Percentiles rank a stretch among this genome's conserved stretches.
These are phyloP conservation scores for Thraustotheca clavata DNA, from an alignment of 352 stramenopile genomes.

Conservation along the genomic window DNA sequence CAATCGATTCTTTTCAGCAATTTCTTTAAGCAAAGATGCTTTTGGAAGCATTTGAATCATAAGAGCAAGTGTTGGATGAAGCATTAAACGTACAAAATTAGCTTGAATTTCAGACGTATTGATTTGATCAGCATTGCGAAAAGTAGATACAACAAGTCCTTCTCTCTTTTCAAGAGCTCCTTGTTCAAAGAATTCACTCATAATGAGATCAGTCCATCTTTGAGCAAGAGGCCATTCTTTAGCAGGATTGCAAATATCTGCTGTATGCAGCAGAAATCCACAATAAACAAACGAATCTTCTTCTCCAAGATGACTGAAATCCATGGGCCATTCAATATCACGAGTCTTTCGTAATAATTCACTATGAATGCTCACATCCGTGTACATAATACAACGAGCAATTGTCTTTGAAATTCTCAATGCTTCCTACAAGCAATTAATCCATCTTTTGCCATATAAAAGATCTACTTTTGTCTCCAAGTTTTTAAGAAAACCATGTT, in stretches of 20 bases:
- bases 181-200: constrained; percentile 32
- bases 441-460: not conserved
- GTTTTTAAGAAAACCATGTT: constrained; percentile 2
- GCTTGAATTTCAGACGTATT: constrained; percentile 20
- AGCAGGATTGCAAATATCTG: constrained; percentile 30
- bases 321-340: not conserved
- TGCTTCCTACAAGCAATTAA: not conserved
- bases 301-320: not conserved
- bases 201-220: constrained; percentile 25
- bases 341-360: constrained; percentile 4
- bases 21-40: not conserved
- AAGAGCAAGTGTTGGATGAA: constrained; percentile 7
- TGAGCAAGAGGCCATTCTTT: constrained; percentile 23
- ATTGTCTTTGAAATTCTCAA: constrained; percentile 3
- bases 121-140: constrained; percentile 18
- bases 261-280: constrained; percentile 25
- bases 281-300: constrained; percentile 12
- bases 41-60: not conserved
- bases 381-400: constrained; percentile 16
- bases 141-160: constrained; percentile 26
- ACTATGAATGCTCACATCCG: constrained; percentile 19
- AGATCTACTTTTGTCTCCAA: not conserved
- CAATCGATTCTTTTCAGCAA: constrained; percentile 2
- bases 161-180: constrained; percentile 26
- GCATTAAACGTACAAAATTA: constrained; percentile 19